These are phyloP conservation scores for Cladophialophora carrionii DNA, from an alignment of 2,329 filamentous ascomycete species.

Conservation along the genomic window DNA sequence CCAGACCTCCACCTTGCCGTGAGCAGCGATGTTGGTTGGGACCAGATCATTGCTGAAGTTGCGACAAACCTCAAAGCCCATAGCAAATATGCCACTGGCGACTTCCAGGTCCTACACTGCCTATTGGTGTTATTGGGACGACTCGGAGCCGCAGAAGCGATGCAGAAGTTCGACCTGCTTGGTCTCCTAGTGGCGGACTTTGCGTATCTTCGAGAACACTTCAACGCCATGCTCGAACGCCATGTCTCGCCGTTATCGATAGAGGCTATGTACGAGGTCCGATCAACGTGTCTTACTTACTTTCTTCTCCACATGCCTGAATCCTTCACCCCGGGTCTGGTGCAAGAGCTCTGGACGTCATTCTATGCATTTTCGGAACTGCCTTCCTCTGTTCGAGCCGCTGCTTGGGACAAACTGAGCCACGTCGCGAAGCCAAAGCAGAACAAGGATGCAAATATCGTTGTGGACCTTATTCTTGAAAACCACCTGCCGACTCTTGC, in stretches of 20 bases:
- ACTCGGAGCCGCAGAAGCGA: slow-evolving; percentile 5
- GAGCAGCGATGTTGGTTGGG: slow-evolving; percentile 25
- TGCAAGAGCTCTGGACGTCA: slow-evolving; percentile 69
- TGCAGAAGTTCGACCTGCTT: slow-evolving; percentile 26
- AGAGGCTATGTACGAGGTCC: slow-evolving; percentile 29
- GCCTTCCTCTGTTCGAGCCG: slow-evolving; percentile 63
- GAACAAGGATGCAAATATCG: slow-evolving; percentile 20
- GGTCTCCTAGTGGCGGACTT: slow-evolving; percentile 29
- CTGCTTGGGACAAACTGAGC: slow-evolving; percentile 71
- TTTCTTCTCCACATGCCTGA: slow-evolving; percentile 56
- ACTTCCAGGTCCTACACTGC: slow-evolving; percentile 26
- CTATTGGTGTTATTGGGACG: slow-evolving; percentile 20
- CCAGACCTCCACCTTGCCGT: slow-evolving; percentile 12
- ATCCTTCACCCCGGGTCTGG: slow-evolving; percentile 65
- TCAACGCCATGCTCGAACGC: slow-evolving; percentile 11
- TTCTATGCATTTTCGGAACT: slow-evolving; percentile 68
- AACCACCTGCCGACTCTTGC: slow-evolving; percentile 29
- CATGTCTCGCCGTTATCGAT: slow-evolving; percentile 19
- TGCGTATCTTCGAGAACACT: slow-evolving; percentile 23
- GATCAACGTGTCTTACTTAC: slow-evolving; percentile 20
- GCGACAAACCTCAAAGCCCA: slow-evolving; percentile 26
- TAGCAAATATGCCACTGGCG: slow-evolving; percentile 26
- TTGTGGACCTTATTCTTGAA: slow-evolving; percentile 33
- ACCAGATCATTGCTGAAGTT: slow-evolving; percentile 24
- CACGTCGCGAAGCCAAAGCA: slow-evolving; percentile 45